A percentile compares a stretch with the other conserved stretches of the same genome.
Conservation (phyloP, 371 early-diverging fungal species). For the Haplosporangium sp. region DNA sequence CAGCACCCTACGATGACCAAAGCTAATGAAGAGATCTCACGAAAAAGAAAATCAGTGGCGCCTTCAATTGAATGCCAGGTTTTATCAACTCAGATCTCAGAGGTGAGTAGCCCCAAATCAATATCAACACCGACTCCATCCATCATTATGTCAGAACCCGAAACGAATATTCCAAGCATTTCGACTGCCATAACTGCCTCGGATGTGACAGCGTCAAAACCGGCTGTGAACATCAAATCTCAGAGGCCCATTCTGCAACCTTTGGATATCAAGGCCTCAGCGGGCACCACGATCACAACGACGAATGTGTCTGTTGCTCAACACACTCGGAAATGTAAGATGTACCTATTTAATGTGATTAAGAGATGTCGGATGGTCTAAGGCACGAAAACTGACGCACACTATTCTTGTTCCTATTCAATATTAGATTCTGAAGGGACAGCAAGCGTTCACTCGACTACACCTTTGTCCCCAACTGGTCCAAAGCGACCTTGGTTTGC, state of each 20-base stretch:
- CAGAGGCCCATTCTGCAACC: conserved; percentile 41
- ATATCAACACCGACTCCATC: too few species aligned
- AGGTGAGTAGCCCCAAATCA: neutral
- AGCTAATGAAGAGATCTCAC: neutral
- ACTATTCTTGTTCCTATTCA: neutral
- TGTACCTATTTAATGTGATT: neutral
- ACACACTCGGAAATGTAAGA: conserved; percentile 40
- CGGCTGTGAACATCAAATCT: conserved; percentile 7
- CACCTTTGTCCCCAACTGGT: conserved; percentile 21
- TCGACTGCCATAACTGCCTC: neutral
- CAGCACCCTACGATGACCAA: neutral
- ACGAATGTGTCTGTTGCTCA: conserved; percentile 42
- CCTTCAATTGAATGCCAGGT: conserved; percentile 42
- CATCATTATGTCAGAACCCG: neutral
- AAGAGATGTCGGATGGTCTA: neutral
- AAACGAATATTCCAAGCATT: neutral
- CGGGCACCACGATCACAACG: conserved; percentile 19
- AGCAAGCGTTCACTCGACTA: neutral
- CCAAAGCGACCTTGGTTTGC: conserved; percentile 53
- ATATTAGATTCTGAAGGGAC: conserved; percentile 34
- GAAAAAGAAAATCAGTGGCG: neutral
- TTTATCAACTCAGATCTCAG: conserved; percentile 35
- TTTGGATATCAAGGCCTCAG: conserved; percentile 45
- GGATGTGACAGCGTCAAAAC: neutral
- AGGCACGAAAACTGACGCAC: neutral